Conservation (phyloP, 2,329 filamentous ascomycete species). For the Trichoderma harzianum region DNA sequence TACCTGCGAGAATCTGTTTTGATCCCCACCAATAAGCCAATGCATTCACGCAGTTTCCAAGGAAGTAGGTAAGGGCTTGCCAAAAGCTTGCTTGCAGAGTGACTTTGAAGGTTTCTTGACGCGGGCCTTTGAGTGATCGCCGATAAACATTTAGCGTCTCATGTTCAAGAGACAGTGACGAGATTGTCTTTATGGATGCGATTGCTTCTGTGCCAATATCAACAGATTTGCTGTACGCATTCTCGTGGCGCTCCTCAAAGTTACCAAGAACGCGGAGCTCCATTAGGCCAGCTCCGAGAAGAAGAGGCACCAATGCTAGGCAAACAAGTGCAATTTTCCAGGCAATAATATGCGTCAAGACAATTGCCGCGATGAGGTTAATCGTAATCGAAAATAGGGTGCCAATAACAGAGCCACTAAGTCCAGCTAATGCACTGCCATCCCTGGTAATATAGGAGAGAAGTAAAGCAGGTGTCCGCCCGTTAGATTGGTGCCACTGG, state of each 20-base stretch:
- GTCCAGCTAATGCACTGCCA: slow-evolving; percentile 56
- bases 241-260: slow-evolving; percentile 56
- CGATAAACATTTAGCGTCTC: slow-evolving; percentile 40
- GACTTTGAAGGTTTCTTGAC: slow-evolving; percentile 40
- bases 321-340: slow-evolving; percentile 71
- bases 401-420: slow-evolving; percentile 64
- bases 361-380: slow-evolving; percentile 61
- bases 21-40: slow-evolving; percentile 67
- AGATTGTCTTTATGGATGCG: slow-evolving; percentile 58
- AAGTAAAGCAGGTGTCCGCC: slow-evolving; percentile 54
- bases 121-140: slow-evolving; percentile 30
- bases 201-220: slow-evolving; percentile 61
- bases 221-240: slow-evolving; percentile 58
- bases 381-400: slow-evolving; percentile 60
- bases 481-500: slow-evolving; percentile 63
- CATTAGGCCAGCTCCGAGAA: slow-evolving; percentile 63
- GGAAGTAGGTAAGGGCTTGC: slow-evolving; percentile 46
- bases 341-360: slow-evolving; percentile 62
- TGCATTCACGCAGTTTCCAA: slow-evolving; percentile 57
- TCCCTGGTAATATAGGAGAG: slow-evolving; percentile 64
- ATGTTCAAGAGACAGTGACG: slow-evolving; percentile 44
- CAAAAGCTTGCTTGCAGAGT: slow-evolving; percentile 39
- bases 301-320: slow-evolving; percentile 59
- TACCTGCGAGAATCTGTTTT: slow-evolving; percentile 55
- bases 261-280: slow-evolving; percentile 55